phyloP scores from a whole-genome alignment of 345 rosid genomes.

The Populus ilicifolia region DNA sequence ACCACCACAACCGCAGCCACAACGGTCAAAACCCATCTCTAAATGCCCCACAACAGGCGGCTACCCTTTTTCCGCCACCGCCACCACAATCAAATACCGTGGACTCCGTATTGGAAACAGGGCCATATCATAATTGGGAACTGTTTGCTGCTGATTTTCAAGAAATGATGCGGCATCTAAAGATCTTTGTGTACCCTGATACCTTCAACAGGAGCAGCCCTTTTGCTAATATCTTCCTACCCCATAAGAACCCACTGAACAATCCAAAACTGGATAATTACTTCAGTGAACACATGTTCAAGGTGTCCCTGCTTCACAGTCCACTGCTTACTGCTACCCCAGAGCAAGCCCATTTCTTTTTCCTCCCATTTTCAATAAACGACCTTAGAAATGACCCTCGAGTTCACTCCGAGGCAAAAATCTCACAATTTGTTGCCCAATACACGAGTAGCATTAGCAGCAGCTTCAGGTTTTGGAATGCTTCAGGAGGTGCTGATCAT shows the following conservation, averaged over 20 bases:
- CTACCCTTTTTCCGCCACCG: not conserved
- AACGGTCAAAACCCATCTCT: not conserved
- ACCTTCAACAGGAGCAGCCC: conserved; percentile 14
- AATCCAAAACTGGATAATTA: conserved; percentile 41
- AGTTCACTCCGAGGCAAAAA: conserved; percentile 29
- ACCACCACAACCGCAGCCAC: not conserved
- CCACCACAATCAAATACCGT: not conserved
- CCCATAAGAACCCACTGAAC: conserved; percentile 28
- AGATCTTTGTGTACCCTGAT: conserved; percentile 40
- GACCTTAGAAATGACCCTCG: conserved; percentile 41
- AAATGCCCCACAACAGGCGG: not conserved
- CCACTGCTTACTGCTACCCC: conserved; percentile 26
- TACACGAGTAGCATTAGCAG: conserved; percentile 17
- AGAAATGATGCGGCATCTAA: conserved; percentile 38
- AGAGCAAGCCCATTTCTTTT: conserved; percentile 37
- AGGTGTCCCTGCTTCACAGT: conserved; percentile 36
- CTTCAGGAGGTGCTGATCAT: conserved; percentile 41
- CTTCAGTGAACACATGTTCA: conserved; percentile 52
- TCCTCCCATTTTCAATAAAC: conserved; percentile 45
- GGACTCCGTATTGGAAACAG: not conserved
- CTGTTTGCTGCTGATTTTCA: conserved; percentile 31
- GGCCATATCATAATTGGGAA: conserved; percentile 41
- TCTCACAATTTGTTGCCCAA: conserved; percentile 28
- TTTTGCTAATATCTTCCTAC: conserved; percentile 35
- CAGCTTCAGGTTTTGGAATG: conserved; percentile 36